These are phyloP conservation scores for Cytospora piceae DNA, from an alignment of 2,329 filamentous ascomycete species.

Conservation along the genomic window DNA sequence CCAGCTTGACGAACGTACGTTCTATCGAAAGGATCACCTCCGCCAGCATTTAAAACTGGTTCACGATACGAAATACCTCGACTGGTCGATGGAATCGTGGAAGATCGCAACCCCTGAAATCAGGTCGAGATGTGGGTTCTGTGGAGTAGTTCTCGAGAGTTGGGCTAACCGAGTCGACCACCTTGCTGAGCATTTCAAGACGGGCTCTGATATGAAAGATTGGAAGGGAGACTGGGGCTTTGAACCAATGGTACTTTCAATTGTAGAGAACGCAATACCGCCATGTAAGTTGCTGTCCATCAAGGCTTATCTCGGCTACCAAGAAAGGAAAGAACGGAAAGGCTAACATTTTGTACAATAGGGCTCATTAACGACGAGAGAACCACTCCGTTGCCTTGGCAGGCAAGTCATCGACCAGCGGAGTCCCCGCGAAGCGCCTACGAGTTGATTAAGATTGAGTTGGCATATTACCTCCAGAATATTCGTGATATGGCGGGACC, in stretches of 20 bases:
- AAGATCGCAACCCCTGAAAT: slow-evolving; percentile 64
- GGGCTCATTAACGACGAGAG: slow-evolving; percentile 68
- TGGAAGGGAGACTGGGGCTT: slow-evolving; percentile 75
- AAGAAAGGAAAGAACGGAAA: background rate
- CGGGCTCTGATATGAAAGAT: slow-evolving; percentile 67
- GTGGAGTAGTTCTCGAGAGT: slow-evolving; percentile 62
- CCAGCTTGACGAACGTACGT: slow-evolving; percentile 62
- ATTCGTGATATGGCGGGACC: slow-evolving; percentile 46
- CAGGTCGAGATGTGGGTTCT: slow-evolving; percentile 68
- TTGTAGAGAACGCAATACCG: slow-evolving; percentile 69
- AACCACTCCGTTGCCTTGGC: slow-evolving; percentile 58
- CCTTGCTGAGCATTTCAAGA: slow-evolving; percentile 70
- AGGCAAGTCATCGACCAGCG: slow-evolving; percentile 48
- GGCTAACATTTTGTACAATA: slow-evolving; percentile 40
- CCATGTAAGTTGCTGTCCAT: slow-evolving; percentile 56
- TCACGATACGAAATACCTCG: slow-evolving; percentile 63
- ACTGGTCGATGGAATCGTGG: slow-evolving; percentile 69
- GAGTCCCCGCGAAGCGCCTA: slow-evolving; percentile 61
- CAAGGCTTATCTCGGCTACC: slow-evolving; percentile 25
- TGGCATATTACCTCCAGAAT: slow-evolving; percentile 56
- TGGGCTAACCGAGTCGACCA: slow-evolving; percentile 66
- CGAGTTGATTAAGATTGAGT: slow-evolving; percentile 62
- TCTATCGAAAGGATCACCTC: slow-evolving; percentile 70
- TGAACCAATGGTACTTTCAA: slow-evolving; percentile 61
- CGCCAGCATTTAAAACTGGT: slow-evolving; percentile 67